Conservation (phyloP, 768 basidiomycete genomes). For the Psilocybe subaeruginosa region DNA sequence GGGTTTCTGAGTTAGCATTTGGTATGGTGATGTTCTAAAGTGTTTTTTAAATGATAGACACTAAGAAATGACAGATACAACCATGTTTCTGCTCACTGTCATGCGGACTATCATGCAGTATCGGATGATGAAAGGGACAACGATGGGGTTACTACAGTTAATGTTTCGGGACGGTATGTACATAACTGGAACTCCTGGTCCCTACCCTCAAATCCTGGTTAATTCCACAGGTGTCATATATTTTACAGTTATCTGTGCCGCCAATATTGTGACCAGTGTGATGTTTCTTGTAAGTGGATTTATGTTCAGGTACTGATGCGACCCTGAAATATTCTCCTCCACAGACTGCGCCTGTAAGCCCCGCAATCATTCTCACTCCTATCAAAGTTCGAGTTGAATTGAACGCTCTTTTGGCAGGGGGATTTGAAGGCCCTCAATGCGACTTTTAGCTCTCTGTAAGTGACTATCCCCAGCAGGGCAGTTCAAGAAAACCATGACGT, state of each 20-base stretch:
- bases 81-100: too few species aligned
- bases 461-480: too few species aligned
- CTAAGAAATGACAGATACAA: background rate
- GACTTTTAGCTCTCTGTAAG: background rate
- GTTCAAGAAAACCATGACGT: too few species aligned
- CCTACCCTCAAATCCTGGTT: too few species aligned
- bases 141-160: background rate
- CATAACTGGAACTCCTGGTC: too few species aligned
- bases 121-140: background rate
- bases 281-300: background rate
- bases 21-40: background rate
- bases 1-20: slow-evolving; percentile 10
- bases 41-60: background rate
- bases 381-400: too few species aligned
- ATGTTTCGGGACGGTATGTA: background rate
- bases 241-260: too few species aligned
- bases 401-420: background rate
- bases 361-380: too few species aligned
- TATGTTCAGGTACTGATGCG: background rate
- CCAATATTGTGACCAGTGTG: too few species aligned
- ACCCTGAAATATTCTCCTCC: background rate
- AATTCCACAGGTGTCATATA: too few species aligned
- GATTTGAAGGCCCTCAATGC: slow-evolving; percentile 2
- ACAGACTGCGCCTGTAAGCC: background rate
- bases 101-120: background rate